These are phyloP conservation scores for Aspergillus quadrilineatus DNA, from an alignment of 2,329 filamentous ascomycete species.

Conservation along the genomic window DNA sequence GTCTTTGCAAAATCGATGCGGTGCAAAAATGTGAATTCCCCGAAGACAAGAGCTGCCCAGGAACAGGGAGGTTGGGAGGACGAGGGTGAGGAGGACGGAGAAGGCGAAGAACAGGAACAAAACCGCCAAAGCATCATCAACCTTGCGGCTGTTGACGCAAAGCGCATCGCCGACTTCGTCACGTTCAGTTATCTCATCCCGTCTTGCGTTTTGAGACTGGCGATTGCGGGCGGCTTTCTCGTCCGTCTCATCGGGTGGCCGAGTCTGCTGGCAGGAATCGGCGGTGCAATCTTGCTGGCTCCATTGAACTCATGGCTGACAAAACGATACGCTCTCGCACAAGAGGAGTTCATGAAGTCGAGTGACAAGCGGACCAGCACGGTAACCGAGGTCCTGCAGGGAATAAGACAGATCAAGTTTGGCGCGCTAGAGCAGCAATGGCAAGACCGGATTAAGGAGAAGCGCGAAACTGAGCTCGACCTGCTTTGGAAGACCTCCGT, in stretches of 20 bases:
- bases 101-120: constrained; percentile 50
- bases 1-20: constrained; percentile 76
- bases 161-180: constrained; percentile 66
- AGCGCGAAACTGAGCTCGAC: constrained; percentile 63
- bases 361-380: constrained; percentile 71
- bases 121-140: constrained; percentile 72
- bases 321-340: constrained; percentile 61
- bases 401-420: constrained; percentile 81
- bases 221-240: constrained; percentile 65
- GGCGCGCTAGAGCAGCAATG: constrained; percentile 72
- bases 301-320: constrained; percentile 68
- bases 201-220: constrained; percentile 60
- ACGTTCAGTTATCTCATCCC: constrained; percentile 65
- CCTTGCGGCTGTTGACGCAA: constrained; percentile 71
- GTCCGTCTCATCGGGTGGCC: constrained; percentile 68
- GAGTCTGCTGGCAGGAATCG: constrained; percentile 63
- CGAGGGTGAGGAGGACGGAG: constrained; percentile 48
- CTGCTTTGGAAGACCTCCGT: constrained; percentile 66
- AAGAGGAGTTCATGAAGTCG: constrained; percentile 71
- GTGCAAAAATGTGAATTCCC: constrained; percentile 64
- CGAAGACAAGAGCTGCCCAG: neutral
- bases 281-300: constrained; percentile 61
- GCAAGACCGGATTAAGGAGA: constrained; percentile 66
- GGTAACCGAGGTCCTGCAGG: constrained; percentile 71
- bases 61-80: constrained; percentile 8